Conservation (phyloP, 2,329 filamentous ascomycete species). For the Neurospora crassa region DNA sequence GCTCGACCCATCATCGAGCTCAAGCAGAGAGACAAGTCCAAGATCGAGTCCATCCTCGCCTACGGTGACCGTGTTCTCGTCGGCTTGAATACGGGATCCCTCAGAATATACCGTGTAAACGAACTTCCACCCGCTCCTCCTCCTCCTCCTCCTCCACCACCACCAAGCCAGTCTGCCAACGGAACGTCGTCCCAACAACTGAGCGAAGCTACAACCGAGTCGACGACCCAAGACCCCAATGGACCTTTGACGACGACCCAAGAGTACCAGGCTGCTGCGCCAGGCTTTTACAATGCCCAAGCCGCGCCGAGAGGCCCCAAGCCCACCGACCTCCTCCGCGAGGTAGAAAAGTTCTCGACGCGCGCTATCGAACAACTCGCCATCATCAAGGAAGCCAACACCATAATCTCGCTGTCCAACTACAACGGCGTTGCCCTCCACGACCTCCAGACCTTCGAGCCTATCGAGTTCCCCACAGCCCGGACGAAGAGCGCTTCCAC, state of each 20-base stretch:
- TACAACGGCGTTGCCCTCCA: conserved; percentile 73
- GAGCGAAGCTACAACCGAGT: conserved; percentile 5
- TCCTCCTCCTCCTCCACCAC: conserved; percentile 17
- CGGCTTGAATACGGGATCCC: conserved; percentile 77
- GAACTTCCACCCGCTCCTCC: conserved; percentile 38
- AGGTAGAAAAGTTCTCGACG: conserved; percentile 88
- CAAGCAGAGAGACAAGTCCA: conserved; percentile 87
- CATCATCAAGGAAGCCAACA: conserved; percentile 89
- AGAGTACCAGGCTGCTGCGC: conserved; percentile 1
- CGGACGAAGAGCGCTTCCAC: conserved; percentile 81
- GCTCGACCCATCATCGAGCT: conserved; percentile 96
- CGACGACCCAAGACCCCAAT: neutral
- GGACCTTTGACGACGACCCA: neutral
- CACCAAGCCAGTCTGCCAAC: conserved; percentile 21
- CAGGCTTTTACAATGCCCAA: conserved; percentile 14
- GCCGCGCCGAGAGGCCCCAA: conserved; percentile 26
- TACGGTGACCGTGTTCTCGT: conserved; percentile 92
- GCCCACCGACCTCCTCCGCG: conserved; percentile 76
- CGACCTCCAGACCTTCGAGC: conserved; percentile 74
- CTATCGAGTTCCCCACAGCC: conserved; percentile 64
- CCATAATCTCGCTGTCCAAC: conserved; percentile 84
- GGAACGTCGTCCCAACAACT: conserved; percentile 19
- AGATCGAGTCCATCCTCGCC: conserved; percentile 90
- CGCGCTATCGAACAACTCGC: conserved; percentile 88
- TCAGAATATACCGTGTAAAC: conserved; percentile 88